Percentiles rank a stretch among this genome's conserved stretches.
These are phyloP conservation scores for Tylopilus intermedius DNA, from an alignment of 768 basidiomycete genomes.

Conservation along the genomic window DNA sequence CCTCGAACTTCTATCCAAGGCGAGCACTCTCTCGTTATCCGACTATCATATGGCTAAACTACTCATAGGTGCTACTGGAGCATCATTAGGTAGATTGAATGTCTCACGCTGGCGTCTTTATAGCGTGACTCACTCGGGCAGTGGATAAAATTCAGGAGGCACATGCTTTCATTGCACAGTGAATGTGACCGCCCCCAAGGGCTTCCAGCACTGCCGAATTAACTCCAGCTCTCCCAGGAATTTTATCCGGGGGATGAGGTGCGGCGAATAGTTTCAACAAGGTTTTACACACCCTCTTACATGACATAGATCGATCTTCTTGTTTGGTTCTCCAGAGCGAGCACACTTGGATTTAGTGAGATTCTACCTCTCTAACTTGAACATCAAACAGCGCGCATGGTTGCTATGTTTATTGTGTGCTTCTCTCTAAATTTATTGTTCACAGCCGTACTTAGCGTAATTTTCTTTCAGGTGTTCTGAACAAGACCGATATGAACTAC, in stretches of 20 bases:
- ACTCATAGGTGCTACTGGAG: conserved; percentile 55
- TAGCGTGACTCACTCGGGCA: conserved; percentile 22
- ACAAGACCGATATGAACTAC: conserved; percentile 66
- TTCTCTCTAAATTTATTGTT: background rate
- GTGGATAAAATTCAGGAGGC: conserved; percentile 74
- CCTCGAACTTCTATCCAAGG: conserved; percentile 58
- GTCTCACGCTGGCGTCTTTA: background rate
- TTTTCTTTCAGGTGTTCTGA: conserved; percentile 49
- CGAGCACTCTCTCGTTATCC: conserved; percentile 18
- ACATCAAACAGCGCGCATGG: conserved; percentile 53
- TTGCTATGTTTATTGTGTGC: conserved; percentile 49
- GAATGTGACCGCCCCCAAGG: conserved; percentile 25
- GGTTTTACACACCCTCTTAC: conserved; percentile 3
- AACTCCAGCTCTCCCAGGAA: conserved; percentile 42
- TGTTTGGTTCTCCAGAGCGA: conserved; percentile 75
- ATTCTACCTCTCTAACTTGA: conserved; percentile 9
- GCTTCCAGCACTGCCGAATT: background rate
- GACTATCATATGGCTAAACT: conserved; percentile 6
- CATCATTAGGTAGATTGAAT: conserved; percentile 45
- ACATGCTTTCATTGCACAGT: conserved; percentile 80
- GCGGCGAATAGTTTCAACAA: background rate
- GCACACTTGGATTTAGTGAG: conserved; percentile 7
- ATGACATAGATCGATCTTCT: conserved; percentile 60
- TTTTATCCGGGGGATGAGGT: conserved; percentile 69
- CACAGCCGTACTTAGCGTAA: background rate